These are phyloP conservation scores for Bryum argenteum DNA, from an alignment of 225 moss, liverwort and hornwort genomes.

Conservation along the genomic window DNA sequence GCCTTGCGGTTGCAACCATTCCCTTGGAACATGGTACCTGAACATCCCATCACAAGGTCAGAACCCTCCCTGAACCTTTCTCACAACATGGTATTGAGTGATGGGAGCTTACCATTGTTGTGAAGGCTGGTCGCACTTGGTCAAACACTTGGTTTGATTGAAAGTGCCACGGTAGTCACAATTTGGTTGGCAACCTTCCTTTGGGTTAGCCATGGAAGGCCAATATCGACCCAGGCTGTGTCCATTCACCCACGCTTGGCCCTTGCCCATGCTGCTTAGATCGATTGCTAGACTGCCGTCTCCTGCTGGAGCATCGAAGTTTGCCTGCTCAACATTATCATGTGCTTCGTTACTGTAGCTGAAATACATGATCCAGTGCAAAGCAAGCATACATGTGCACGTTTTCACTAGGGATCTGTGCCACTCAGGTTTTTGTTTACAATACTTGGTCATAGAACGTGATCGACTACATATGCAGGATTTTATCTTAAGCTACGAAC, in stretches of 20 bases:
- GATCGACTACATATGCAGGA: too few relatives aligned
- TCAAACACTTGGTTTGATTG: slow-evolving; percentile 47
- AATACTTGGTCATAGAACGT: too few relatives aligned
- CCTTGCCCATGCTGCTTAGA: slow-evolving; percentile 81
- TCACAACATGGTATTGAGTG: not conserved
- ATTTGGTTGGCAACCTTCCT: slow-evolving; percentile 37
- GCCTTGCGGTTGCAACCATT: slow-evolving; percentile 64
- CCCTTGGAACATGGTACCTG: slow-evolving; percentile 84
- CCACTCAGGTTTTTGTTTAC: too few relatives aligned
- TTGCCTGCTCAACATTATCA: slow-evolving; percentile 48
- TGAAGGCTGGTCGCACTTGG: slow-evolving; percentile 65
- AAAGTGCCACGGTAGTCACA: slow-evolving; percentile 73
- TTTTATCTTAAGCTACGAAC: too few relatives aligned
- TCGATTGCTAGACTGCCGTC: slow-evolving; percentile 60
- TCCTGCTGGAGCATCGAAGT: slow-evolving; percentile 70
- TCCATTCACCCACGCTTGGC: slow-evolving; percentile 89
- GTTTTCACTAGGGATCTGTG: too few relatives aligned
- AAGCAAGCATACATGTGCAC: not conserved
- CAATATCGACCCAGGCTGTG: slow-evolving; percentile 74
- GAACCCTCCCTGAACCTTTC: not conserved
- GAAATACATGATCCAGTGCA: not conserved
- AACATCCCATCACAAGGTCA: too few relatives aligned
- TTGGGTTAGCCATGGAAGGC: slow-evolving; percentile 43
- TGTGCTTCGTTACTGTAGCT: not conserved
- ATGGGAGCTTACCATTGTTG: slow-evolving; percentile 63